A percentile compares a stretch with the other conserved stretches of the same genome.
Conservation (phyloP, 495 filamentous ascomycete species). For the Extremus antarcticus region DNA sequence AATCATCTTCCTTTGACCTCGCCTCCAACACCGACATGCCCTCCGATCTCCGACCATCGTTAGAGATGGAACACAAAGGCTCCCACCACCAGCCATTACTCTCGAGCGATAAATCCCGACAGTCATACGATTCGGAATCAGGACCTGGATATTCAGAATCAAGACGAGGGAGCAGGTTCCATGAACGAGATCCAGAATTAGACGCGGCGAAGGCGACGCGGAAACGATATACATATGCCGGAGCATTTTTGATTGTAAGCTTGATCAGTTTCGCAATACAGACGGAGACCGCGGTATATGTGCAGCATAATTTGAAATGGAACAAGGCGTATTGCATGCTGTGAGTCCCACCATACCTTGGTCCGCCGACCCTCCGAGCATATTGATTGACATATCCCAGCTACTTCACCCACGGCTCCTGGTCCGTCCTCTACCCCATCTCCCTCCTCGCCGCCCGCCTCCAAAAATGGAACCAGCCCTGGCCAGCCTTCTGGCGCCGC, state of each 20-base stretch:
- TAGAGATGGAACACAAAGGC: slow-evolving; percentile 10
- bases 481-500: slow-evolving; percentile 77
- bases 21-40: slow-evolving; percentile 20
- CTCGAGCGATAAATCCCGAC: slow-evolving; percentile 4
- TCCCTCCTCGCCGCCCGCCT: slow-evolving; percentile 72
- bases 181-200: slow-evolving; percentile 49
- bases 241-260: slow-evolving; percentile 67
- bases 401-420: slow-evolving; percentile 88
- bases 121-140: slow-evolving; percentile 22
- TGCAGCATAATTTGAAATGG: slow-evolving; percentile 81
- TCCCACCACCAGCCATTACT: slow-evolving; percentile 16
- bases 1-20: slow-evolving; percentile 24
- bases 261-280: slow-evolving; percentile 77
- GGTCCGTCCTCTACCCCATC: slow-evolving; percentile 74
- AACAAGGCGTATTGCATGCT: slow-evolving; percentile 97
- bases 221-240: slow-evolving; percentile 77
- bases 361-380: background rate
- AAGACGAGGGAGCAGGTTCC: slow-evolving; percentile 45
- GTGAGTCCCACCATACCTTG: slow-evolving; percentile 39
- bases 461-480: slow-evolving; percentile 60
- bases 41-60: slow-evolving; percentile 22
- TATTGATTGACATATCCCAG: slow-evolving; percentile 32
- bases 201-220: slow-evolving; percentile 49
- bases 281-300: slow-evolving; percentile 89
- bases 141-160: slow-evolving; percentile 14